Evolutionary conservation across 306 rosid species (phyloP), one percentile per base, ranked within the genome.

Genomic region (Gastrolobium bilobum): DNA sequence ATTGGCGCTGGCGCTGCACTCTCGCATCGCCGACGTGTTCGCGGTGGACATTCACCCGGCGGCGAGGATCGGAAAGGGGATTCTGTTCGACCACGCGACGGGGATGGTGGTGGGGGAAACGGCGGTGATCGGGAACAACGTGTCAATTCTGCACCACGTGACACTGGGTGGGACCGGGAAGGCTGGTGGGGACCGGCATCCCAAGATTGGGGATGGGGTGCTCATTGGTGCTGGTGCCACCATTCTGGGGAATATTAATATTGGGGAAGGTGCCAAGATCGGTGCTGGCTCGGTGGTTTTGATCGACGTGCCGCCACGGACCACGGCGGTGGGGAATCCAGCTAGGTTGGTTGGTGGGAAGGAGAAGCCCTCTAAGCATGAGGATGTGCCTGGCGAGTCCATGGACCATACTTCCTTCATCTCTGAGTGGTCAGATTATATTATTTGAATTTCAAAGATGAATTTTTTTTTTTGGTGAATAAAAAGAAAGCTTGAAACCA

Each of bases 91-190:
- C 70, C 99, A 95, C 2, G 99, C 99, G 0, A 93, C 97, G 0
- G 98, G 98, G 0, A 92, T 95, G 43, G 98, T 94, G 77, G 98
- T 94, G 52, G 98, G 98, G 2, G 98, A 94, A 90, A 94, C 97
- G 0, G 98, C 97, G 0, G 98, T 95, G 85, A 95, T 95, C 0
- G 99, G 99, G 6, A 95, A 91, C 87, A 95, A 88, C 5, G 99
- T 95, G 46, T 95, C 98, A 0, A 95, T 95, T 39, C 87, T 95
- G 74, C 99, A 95, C 74, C 99, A 95, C 11, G 99, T 95, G 42
- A 95, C 99, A 0, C 81, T 95, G 2, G 98, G 99, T 39, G 99
- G 99, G 56, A 93, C 99, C 0, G 99, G 99, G n/a, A 95, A 93
- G 85, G 82, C 60, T 14, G 93, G 96, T 10, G 98, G 99, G 5